A percentile compares a stretch with the other conserved stretches of the same genome.
phyloP scores from a whole-genome alignment of 2,329 filamentous ascomycete genomes.

The Trichophyton equinum region DNA sequence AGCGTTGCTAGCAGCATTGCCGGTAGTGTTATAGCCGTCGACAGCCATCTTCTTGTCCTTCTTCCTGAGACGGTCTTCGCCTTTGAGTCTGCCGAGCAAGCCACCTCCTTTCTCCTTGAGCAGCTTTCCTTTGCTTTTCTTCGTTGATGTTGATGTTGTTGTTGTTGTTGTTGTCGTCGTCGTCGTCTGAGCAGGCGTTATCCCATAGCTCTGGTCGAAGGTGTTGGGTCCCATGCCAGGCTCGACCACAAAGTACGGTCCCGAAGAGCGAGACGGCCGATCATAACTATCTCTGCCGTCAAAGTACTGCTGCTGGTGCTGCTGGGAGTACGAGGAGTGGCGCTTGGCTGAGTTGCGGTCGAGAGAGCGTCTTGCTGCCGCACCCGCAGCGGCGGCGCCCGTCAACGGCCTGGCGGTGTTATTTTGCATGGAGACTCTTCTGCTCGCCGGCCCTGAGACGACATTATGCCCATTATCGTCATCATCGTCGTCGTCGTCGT shows the following conservation, averaged over 20 bases:
- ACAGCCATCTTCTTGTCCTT: not conserved
- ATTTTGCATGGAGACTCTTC: not conserved
- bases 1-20: too few relatives aligned
- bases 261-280: not conserved
- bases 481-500: not conserved
- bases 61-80: not conserved
- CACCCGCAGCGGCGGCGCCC: not conserved
- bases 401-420: not conserved
- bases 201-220: slow-evolving; percentile 10
- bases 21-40: too few relatives aligned
- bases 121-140: slow-evolving; percentile 1
- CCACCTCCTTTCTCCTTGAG: slow-evolving; percentile 8
- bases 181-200: slow-evolving; percentile 6
- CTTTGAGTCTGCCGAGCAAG: not conserved
- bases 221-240: slow-evolving; percentile 5
- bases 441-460: not conserved
- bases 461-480: too few relatives aligned
- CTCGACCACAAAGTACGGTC: not conserved
- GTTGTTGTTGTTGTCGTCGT: too few relatives aligned
- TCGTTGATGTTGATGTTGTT: too few relatives aligned
- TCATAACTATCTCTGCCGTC: not conserved
- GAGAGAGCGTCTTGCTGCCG: not conserved
- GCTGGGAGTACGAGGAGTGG: not conserved
- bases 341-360: slow-evolving; percentile 1
- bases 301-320: not conserved